phyloP scores from a whole-genome alignment of 2,329 filamentous ascomycete species.

The Beauveria bassiana region DNA sequence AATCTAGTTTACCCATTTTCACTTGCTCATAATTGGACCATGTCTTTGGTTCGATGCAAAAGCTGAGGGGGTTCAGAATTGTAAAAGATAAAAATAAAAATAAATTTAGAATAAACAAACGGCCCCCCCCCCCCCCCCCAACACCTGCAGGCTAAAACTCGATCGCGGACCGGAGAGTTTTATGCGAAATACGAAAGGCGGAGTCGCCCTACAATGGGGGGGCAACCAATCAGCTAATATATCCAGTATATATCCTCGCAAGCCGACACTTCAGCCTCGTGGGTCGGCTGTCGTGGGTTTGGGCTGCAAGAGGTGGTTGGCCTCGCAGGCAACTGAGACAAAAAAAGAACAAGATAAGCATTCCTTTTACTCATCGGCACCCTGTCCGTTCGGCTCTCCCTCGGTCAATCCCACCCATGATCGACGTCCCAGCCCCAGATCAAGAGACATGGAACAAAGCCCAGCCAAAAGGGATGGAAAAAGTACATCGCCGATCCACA shows the following conservation, averaged over 20 bases:
- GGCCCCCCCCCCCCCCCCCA: background rate
- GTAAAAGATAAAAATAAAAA: background rate
- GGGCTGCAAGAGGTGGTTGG: background rate
- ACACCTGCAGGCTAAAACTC: background rate
- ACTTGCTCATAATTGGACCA: no score
- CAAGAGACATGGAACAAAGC: no score
- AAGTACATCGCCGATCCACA: no score
- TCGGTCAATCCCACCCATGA: no score
- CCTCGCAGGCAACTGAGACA: background rate
- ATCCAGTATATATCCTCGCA: background rate
- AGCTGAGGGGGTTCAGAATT: background rate
- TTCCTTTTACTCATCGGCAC: no score
- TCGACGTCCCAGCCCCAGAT: no score
- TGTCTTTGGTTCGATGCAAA: no score
- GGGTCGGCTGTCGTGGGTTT: background rate
- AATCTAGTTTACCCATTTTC: no score
- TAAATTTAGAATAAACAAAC: background rate
- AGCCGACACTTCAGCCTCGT: background rate
- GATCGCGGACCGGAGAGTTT: background rate
- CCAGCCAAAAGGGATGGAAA: no score
- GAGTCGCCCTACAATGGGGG: no score
- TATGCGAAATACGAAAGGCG: constrained; percentile 3
- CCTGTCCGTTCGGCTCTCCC: no score
- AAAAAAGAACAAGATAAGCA: background rate
- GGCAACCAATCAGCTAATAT: background rate